These are phyloP conservation scores for Fusarium pseudoanthophilum DNA, from an alignment of 2,329 filamentous ascomycete genomes.

Conservation along the genomic window DNA sequence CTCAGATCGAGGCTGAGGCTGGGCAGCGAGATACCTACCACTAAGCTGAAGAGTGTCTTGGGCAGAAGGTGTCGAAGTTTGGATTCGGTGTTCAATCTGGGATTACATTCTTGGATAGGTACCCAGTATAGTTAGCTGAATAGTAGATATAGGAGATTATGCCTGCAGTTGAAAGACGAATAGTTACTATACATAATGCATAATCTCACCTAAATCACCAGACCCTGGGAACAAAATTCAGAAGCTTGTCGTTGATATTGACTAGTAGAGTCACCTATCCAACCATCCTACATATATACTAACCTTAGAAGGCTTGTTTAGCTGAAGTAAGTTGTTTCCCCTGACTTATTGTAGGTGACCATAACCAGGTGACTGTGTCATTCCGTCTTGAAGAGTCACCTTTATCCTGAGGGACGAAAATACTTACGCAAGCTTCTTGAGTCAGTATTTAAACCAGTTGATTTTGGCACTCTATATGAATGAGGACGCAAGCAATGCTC, in stretches of 20 bases:
- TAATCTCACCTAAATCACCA: background rate
- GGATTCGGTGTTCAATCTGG: background rate
- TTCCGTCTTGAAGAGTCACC: too few relatives aligned
- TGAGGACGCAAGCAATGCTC: too few relatives aligned
- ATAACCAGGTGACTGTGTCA: too few relatives aligned
- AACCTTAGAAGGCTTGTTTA: too few relatives aligned
- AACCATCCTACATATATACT: too few relatives aligned
- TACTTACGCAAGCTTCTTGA: too few relatives aligned
- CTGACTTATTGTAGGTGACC: too few relatives aligned
- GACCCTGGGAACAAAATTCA: background rate
- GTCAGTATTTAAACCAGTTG: accelerated
- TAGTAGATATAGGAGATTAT: background rate
- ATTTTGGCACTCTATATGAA: too few relatives aligned
- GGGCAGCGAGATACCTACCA: background rate
- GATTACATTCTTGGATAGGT: background rate
- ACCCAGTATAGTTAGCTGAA: background rate
- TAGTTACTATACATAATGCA: background rate
- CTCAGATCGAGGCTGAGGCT: conserved; percentile 47
- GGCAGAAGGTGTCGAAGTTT: background rate
- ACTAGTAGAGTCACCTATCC: too few relatives aligned
- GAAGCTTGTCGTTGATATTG: background rate
- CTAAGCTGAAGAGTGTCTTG: background rate
- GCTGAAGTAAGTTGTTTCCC: too few relatives aligned
- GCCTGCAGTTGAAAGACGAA: accelerated
- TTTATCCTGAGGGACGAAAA: too few relatives aligned